Base-by-base conservation (phyloP, 768 basidiomycete genomes). In the Pleurotus eryngii region DNA sequence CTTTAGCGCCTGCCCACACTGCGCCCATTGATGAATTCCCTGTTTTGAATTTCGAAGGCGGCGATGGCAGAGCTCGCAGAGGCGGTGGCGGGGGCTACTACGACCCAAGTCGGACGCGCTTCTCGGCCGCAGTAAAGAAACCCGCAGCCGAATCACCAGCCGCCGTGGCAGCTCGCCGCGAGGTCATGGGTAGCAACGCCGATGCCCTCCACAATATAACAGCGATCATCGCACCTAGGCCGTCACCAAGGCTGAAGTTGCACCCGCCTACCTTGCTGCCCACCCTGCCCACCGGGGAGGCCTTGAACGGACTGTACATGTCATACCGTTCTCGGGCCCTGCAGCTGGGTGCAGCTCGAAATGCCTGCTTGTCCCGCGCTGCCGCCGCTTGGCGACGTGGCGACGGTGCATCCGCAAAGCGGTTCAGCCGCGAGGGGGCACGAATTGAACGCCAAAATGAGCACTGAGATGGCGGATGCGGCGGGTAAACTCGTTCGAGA, bases 371-470 rank as follows among this genome's bases (percentile, higher is more conserved):
- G 24, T 92, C 92, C 1, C 85, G 94, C 45, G 97, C 97, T 11
- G 96, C 97, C 2, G 95, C 97, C 65, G 94, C 95, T 3, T 99
- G 94, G 92, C 81, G 92, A 55, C 81, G 93, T 2, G 95, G 96
- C 1, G 97, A 99, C 63, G 96, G 96, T 2, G 94, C 95, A 0
- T 89, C 91, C 0, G 97, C 97, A 38, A 97, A 98, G 72, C 79
- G 93, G 47, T 98, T 96, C 74, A 92, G 89, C 60, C 78, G 92
- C 42, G 95, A 98, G 66, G 97, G 97, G 95, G 1, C 92, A 96
- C 64, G 93, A 96, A 42, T 74, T 97, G 58, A 98, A 98, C 65
- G 85, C 83, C 43, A 90, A 91, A 71, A 97, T 99, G 92, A 78
- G 84, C 43, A 76, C 72, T 22, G 97, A 98, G 75, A 92, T 94